Percentiles rank a stretch among this genome's conserved stretches.
These are phyloP conservation scores for Mycena galopus DNA, from an alignment of 768 basidiomycete species.

Conservation along the genomic window DNA sequence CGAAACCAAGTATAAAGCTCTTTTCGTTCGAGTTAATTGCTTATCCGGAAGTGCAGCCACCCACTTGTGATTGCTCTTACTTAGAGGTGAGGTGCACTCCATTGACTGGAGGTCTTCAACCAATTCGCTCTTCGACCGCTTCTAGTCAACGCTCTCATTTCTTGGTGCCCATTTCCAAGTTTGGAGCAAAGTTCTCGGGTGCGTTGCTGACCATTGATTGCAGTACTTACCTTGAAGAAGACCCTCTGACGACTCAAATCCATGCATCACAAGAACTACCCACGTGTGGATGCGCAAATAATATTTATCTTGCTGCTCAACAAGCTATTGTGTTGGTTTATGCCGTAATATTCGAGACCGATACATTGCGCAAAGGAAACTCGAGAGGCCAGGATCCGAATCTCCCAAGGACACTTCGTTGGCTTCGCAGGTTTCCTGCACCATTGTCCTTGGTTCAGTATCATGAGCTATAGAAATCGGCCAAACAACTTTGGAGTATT, in stretches of 20 bases:
- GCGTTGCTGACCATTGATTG: slow-evolving; percentile 6
- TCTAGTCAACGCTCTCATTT: slow-evolving; percentile 86
- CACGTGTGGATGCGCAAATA: slow-evolving; percentile 80
- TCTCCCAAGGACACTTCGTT: slow-evolving; percentile 79
- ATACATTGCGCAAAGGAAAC: slow-evolving; percentile 80
- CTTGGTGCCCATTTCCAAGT: slow-evolving; percentile 81
- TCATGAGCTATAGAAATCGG: slow-evolving; percentile 82
- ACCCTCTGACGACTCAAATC: slow-evolving; percentile 81
- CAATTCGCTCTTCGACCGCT: slow-evolving; percentile 6
- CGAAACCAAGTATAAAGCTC: slow-evolving; percentile 64
- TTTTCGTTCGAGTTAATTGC: slow-evolving; percentile 23
- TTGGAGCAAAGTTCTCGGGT: slow-evolving; percentile 30
- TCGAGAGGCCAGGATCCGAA: slow-evolving; percentile 74
- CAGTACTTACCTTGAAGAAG: slow-evolving; percentile 90
- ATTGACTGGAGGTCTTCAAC: neutral
- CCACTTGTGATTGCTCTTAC: slow-evolving; percentile 87
- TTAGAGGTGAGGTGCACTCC: slow-evolving; percentile 73
- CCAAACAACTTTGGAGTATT: slow-evolving; percentile 81
- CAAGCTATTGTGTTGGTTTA: slow-evolving; percentile 63
- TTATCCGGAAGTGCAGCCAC: slow-evolving; percentile 61
- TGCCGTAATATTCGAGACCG: slow-evolving; percentile 61
- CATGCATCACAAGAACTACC: slow-evolving; percentile 89
- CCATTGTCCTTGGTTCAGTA: slow-evolving; percentile 54
- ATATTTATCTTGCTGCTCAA: slow-evolving; percentile 82
- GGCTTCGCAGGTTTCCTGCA: slow-evolving; percentile 3